Evolutionary conservation across 179 eudicot species (phyloP).

Genomic region (Pouteria campechiana): DNA sequence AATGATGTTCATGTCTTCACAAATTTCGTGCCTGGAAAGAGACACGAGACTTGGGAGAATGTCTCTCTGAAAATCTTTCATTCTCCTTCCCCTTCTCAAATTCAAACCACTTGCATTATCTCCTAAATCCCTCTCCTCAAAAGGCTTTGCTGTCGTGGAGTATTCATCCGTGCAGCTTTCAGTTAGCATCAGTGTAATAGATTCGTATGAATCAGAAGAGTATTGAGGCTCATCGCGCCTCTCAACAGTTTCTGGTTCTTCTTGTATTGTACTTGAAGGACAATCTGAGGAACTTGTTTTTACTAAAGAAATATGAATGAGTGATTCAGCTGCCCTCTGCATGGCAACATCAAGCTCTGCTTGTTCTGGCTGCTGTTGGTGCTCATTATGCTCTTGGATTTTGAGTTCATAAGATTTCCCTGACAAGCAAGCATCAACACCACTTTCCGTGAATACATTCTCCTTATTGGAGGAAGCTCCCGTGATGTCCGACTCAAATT

Average conservation of each 20-base stretch:
- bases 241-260: constrained; percentile 9
- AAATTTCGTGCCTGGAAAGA: constrained; percentile 51
- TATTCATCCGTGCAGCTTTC: constrained; percentile 34
- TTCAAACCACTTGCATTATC: constrained; percentile 21
- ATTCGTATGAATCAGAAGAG: constrained; percentile 53
- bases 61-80: constrained; percentile 65
- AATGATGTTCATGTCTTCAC: constrained; percentile 49
- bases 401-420: no score
- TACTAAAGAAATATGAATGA: constrained; percentile 19
- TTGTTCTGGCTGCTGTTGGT: no score
- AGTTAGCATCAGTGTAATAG: constrained; percentile 30
- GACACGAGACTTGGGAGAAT: constrained; percentile 44
- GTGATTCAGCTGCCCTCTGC: constrained; percentile 35
- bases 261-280: not conserved
- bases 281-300: constrained; percentile 4
- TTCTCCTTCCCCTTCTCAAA: constrained; percentile 59
- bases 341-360: constrained; percentile 15
- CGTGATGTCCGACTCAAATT: constrained; percentile 14
- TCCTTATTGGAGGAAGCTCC: constrained; percentile 1
- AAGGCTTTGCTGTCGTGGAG: constrained; percentile 35
- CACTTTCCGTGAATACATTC: no score
- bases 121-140: constrained; percentile 17
- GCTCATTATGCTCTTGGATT: no score
- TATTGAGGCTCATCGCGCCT: constrained; percentile 24
- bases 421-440: no score